Evolutionary conservation across 805 yeast genomes (phyloP).

Genomic region (Hemisphaericaspora nanyangensis): DNA sequence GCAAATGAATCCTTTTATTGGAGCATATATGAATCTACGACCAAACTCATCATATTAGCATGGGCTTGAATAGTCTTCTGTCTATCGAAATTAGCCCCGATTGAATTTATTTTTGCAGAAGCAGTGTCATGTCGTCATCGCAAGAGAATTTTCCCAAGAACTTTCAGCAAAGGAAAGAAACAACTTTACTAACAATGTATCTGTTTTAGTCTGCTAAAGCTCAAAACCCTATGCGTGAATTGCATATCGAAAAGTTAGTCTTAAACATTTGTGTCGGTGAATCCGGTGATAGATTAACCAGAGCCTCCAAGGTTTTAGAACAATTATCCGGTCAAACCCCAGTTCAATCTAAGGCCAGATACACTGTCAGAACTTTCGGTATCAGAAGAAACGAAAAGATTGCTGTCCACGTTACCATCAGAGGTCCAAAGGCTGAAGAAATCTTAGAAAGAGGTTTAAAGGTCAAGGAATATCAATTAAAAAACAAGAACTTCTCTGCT

Average conservation of each 20-base stretch:
- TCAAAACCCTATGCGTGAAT: conserved; percentile 97
- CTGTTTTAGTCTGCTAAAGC: conserved; percentile 34
- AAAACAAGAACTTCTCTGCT: conserved; percentile 89
- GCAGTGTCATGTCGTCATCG: too few species aligned
- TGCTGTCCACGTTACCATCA: conserved; percentile 97
- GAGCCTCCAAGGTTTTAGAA: conserved; percentile 99
- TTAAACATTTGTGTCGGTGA: conserved; percentile 99
- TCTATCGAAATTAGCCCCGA: too few species aligned
- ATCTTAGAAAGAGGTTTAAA: conserved; percentile 99
- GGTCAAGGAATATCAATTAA: conserved; percentile 99
- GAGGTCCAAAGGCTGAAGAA: conserved; percentile 97
- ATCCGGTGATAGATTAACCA: conserved; percentile 99
- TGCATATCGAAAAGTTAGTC: conserved; percentile 98
- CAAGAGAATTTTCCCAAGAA: too few species aligned
- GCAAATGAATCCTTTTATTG: too few species aligned
- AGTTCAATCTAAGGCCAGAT: conserved; percentile 99
- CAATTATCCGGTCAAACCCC: conserved; percentile 99
- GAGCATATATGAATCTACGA: too few species aligned
- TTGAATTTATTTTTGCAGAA: too few species aligned
- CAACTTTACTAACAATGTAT: neutral
- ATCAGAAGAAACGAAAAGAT: conserved; percentile 99
- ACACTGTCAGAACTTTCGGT: conserved; percentile 99
- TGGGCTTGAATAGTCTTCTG: too few species aligned
- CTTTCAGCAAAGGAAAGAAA: too few species aligned
- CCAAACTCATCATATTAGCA: too few species aligned